Conservation (phyloP, 2,329 filamentous ascomycete genomes). For the Trichoderma guizhouense region DNA sequence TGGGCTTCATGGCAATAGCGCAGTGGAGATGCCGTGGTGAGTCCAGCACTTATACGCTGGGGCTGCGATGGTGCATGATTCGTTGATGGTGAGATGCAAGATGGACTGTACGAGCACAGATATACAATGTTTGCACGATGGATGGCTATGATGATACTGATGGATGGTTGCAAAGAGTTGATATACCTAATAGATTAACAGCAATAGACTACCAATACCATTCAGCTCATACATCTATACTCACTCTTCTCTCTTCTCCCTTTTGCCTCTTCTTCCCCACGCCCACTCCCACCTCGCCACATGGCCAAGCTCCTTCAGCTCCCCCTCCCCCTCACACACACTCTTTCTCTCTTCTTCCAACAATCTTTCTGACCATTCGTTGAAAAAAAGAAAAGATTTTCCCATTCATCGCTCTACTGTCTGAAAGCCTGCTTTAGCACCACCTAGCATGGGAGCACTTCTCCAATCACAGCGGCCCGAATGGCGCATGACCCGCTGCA, state of each 20-base stretch:
- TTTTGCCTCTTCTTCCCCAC: not conserved
- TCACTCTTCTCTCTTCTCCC: not conserved
- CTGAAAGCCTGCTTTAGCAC: not conserved
- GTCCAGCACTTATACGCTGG: not conserved
- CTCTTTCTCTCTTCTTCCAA: not conserved
- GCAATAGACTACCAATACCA: not conserved
- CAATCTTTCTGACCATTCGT: not conserved
- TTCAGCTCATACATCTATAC: not conserved
- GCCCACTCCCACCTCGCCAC: not conserved
- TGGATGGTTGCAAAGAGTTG: not conserved
- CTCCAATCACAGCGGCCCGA: not conserved
- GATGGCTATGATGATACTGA: not conserved
- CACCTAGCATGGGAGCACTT: not conserved
- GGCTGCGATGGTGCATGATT: not conserved
- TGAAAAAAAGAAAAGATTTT: not conserved
- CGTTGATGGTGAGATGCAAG: not conserved
- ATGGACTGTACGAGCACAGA: not conserved
- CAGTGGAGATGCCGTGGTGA: not conserved
- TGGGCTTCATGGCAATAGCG: not conserved
- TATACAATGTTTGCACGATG: not conserved
- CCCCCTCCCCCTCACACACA: not conserved
- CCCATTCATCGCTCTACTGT: not conserved
- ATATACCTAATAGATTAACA: not conserved
- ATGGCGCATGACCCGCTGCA: conserved; percentile 7
- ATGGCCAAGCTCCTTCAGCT: not conserved